Base-by-base conservation (phyloP, 768 basidiomycete genomes). In the Saitozyma podzolica region DNA sequence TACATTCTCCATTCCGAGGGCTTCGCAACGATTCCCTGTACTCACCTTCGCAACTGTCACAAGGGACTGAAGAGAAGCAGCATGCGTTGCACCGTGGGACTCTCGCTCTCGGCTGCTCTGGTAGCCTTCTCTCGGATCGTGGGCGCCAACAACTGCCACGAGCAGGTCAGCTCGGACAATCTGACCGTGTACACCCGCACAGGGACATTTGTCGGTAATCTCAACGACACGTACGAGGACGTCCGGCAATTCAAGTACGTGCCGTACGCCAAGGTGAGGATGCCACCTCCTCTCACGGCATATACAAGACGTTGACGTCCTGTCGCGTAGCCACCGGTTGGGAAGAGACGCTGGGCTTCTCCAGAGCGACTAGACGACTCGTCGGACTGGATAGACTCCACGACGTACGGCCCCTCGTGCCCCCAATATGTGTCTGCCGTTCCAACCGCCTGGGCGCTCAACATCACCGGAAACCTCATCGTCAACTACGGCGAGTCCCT, bases 231-330 rank as follows among this genome's bases (percentile, higher is more conserved):
- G 14, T 48, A 48, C 17, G 14, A 14, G 14, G 47, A 48, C 47
- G 47, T 48, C 14, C 47, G 47, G 47, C 47, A 48, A 17, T 48
- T 48, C 47, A 48, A 48, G 47, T 48, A 48, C 17, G 47, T 48
- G 14, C 47, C 47, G 14, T 48, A 48, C 47, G 47, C 47, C 13
- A 48, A 48, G 47, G 47, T 48, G 29, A 29, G 29, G 29, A 48
- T 48, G 47, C 17, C 47, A 3, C 47, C 2, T 48, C 47, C 47
- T 14, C 47, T 6, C 13, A 14, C 2, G 47, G 2, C 3, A 48
- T 14, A 2, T 14, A 48, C 14, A 2, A 48, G 6, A 17, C 2
- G 47, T 48, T 14, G 47, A 17, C 47, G 47, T 14, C 47, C 47
- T 2, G 47, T 14, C 2, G 2, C 13, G 14, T 17, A 48, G 47